Evolutionary conservation across 148 eudicot species (phyloP).

Genomic region (Suaeda aralocaspica): DNA sequence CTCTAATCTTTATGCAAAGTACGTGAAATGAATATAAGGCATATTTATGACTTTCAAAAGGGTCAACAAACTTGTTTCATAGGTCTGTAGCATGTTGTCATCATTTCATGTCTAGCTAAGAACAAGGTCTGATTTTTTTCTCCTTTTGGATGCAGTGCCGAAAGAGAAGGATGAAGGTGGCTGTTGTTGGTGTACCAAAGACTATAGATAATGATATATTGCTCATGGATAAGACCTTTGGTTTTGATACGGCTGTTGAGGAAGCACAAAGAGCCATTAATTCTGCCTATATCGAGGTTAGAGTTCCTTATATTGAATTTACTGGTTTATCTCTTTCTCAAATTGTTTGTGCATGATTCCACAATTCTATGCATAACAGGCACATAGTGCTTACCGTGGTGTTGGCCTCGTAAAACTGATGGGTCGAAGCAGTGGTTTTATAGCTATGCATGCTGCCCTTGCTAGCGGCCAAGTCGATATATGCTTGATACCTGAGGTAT

Average conservation of each 20-base stretch:
- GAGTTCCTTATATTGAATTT: slow-evolving; percentile 5
- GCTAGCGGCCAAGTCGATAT: slow-evolving; percentile 99
- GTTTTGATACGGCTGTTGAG: slow-evolving; percentile 99
- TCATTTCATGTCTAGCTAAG: slow-evolving; percentile 3
- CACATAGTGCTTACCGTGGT: slow-evolving; percentile 97
- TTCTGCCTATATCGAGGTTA: slow-evolving; percentile 98
- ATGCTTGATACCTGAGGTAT: slow-evolving; percentile 97
- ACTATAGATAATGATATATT: slow-evolving; percentile 97
- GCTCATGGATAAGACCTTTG: slow-evolving; percentile 98
- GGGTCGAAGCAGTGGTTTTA: slow-evolving; percentile 98
- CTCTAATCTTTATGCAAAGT: not conserved
- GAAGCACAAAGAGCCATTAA: slow-evolving; percentile 97
- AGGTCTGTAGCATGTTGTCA: not conserved
- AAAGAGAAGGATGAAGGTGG: slow-evolving; percentile 74
- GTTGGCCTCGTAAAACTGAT: slow-evolving; percentile 93
- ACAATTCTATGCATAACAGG: slow-evolving; percentile 37
- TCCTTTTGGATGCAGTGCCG: slow-evolving; percentile 49
- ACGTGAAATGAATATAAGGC: not conserved
- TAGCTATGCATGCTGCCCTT: slow-evolving; percentile 98
- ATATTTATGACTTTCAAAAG: not conserved
- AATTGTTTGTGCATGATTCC: not conserved
- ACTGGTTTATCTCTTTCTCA: slow-evolving; percentile 11
- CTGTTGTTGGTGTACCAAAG: slow-evolving; percentile 96
- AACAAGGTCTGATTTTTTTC: slow-evolving; percentile 10
- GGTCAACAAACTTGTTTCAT: not conserved